Conservation (phyloP, 345 rosid species). For the Aethionema arabicum region DNA sequence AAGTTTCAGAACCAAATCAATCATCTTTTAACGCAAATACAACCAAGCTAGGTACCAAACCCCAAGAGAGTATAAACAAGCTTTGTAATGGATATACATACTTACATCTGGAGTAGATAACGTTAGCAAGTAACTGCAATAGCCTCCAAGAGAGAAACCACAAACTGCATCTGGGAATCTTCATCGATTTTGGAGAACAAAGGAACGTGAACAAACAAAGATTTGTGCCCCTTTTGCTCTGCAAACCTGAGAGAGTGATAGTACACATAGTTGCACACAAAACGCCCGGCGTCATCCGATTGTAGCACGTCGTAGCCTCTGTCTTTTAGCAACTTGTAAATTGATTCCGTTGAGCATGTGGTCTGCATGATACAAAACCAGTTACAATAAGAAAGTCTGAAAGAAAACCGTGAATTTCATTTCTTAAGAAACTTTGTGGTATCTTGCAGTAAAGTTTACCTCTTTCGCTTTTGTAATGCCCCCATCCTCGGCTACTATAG, state of each 20-base stretch:
- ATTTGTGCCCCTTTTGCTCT: constrained; percentile 64
- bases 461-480: constrained; percentile 46
- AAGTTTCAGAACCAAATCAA: constrained; percentile 25
- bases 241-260: constrained; percentile 72
- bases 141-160: constrained; percentile 61
- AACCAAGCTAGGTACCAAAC: background rate
- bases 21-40: background rate
- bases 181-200: constrained; percentile 59
- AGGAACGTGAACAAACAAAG: constrained; percentile 77
- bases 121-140: constrained; percentile 56
- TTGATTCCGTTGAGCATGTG: constrained; percentile 46
- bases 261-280: constrained; percentile 76
- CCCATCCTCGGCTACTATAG: constrained; percentile 59
- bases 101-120: constrained; percentile 26
- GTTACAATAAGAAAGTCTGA: constrained; percentile 12
- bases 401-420: background rate
- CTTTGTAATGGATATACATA: constrained; percentile 29
- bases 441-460: constrained; percentile 40
- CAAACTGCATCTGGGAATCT: constrained; percentile 70
- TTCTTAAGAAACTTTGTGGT: background rate
- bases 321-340: constrained; percentile 45
- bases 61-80: constrained; percentile 20
- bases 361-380: constrained; percentile 45
- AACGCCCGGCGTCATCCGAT: constrained; percentile 72
- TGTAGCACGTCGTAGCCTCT: constrained; percentile 46